phyloP scores from a whole-genome alignment of 345 rosid genomes.

The Hibiscus syriacus region DNA sequence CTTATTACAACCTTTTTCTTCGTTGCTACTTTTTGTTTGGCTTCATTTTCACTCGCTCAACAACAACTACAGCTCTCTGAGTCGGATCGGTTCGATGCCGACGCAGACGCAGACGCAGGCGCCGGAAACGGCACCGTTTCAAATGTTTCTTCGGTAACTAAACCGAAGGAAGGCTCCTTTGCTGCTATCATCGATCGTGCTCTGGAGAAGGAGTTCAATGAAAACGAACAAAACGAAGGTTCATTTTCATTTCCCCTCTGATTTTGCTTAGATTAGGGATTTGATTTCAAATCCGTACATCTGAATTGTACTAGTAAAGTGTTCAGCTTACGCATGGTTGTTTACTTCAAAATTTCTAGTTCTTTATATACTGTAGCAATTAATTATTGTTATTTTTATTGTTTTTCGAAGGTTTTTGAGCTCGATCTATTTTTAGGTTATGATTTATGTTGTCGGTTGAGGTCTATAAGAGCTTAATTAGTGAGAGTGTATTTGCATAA shows the following conservation, averaged over 20 bases:
- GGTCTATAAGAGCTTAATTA: neutral
- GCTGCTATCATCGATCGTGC: conserved; percentile 89
- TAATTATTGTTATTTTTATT: neutral
- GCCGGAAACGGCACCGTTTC: conserved; percentile 11
- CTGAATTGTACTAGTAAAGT: neutral
- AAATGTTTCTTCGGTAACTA: conserved; percentile 34
- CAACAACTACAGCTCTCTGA: neutral
- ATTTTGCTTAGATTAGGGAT: conserved; percentile 22
- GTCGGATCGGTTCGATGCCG: conserved; percentile 7
- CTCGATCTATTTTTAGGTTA: neutral
- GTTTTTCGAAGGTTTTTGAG: neutral
- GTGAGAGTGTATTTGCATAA: neutral
- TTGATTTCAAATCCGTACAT: neutral
- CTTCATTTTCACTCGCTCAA: conserved; percentile 8
- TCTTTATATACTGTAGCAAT: neutral
- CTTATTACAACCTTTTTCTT: neutral
- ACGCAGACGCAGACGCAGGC: neutral
- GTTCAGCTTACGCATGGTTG: neutral
- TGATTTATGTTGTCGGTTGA: neutral
- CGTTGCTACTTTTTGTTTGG: neutral
- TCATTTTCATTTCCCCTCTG: conserved; percentile 5
- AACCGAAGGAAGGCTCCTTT: conserved; percentile 61
- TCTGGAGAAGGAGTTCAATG: conserved; percentile 80
- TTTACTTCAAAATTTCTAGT: neutral
- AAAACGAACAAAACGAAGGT: conserved; percentile 80